Conservation (phyloP, 1,284 basidiomycete species). For the Ustilago crameri region DNA sequence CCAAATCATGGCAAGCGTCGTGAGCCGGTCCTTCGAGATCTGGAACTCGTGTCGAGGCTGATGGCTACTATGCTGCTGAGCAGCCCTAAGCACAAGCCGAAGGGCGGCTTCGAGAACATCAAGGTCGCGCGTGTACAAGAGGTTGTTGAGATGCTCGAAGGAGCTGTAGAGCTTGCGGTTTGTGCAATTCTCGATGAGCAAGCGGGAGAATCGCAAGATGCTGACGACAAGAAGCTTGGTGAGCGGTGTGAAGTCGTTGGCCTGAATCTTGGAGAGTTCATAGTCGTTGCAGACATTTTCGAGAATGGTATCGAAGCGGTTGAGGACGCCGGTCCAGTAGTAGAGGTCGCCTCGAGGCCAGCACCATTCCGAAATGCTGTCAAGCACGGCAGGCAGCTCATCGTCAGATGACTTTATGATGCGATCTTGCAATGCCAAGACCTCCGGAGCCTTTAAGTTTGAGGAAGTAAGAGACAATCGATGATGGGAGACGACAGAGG, state of each 20-base stretch:
- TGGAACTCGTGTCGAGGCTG: constrained; percentile 56
- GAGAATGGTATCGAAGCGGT: constrained; percentile 91
- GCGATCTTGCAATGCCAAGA: constrained; percentile 51
- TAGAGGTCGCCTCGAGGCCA: constrained; percentile 97
- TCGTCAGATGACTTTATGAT: constrained; percentile 57
- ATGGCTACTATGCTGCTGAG: constrained; percentile 84
- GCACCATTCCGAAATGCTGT: constrained; percentile 75
- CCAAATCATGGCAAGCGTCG: constrained; percentile 63
- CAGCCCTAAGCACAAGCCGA: constrained; percentile 86
- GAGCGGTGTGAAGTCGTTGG: constrained; percentile 79
- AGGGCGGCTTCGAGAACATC: constrained; percentile 86
- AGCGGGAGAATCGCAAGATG: constrained; percentile 85
- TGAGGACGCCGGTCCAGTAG: constrained; percentile 93
- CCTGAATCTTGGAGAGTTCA: constrained; percentile 70
- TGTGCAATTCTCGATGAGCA: constrained; percentile 96
- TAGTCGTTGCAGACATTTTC: constrained; percentile 85
- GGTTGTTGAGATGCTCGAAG: constrained; percentile 93
- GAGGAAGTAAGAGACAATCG: background rate
- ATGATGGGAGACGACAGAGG: too few relatives aligned
- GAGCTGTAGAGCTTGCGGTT: constrained; percentile 96
- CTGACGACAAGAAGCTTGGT: constrained; percentile 81
- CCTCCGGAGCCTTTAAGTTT: constrained; percentile 47
- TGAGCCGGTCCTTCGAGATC: constrained; percentile 57
- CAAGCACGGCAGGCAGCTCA: constrained; percentile 59
- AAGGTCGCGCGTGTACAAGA: constrained; percentile 87